A percentile compares a stretch with the other conserved stretches of the same genome.
phyloP scores from a whole-genome alignment of 1,139 yeast genomes.

The Yamadazyma aaseri region DNA sequence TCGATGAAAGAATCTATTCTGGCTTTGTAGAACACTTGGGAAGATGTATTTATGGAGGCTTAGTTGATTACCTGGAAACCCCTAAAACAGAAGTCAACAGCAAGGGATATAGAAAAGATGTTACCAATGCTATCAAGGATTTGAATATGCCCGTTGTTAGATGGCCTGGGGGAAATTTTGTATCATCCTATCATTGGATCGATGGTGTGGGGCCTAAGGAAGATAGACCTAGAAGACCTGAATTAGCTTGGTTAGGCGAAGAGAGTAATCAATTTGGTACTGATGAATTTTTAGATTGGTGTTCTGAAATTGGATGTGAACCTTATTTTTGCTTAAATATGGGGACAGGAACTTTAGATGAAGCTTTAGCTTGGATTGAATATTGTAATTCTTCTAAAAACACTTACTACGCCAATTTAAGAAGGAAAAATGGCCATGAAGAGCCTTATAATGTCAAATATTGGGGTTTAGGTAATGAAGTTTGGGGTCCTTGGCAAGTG shows the following conservation, averaged over 20 bases:
- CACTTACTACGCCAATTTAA: slow-evolving; percentile 24
- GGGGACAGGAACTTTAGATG: slow-evolving; percentile 35
- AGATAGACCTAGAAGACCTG: slow-evolving; percentile 27
- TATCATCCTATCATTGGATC: slow-evolving; percentile 30
- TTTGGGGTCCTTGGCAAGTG: slow-evolving; percentile 36
- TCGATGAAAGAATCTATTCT: slow-evolving; percentile 26
- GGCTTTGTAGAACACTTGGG: slow-evolving; percentile 34
- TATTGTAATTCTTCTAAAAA: slow-evolving; percentile 28
- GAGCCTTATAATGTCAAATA: slow-evolving; percentile 32
- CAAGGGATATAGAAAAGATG: slow-evolving; percentile 27
- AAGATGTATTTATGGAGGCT: slow-evolving; percentile 33
- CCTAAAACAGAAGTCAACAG: slow-evolving; percentile 19
- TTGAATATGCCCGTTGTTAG: slow-evolving; percentile 30
- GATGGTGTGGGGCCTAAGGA: slow-evolving; percentile 32
- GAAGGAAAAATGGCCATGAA: slow-evolving; percentile 29
- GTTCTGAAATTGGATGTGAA: slow-evolving; percentile 23
- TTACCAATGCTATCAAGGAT: slow-evolving; percentile 24
- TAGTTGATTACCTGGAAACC: slow-evolving; percentile 23
- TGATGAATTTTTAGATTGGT: slow-evolving; percentile 33
- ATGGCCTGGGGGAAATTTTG: slow-evolving; percentile 36
- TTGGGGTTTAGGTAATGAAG: slow-evolving; percentile 35
- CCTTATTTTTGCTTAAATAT: slow-evolving; percentile 31
- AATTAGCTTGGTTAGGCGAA: slow-evolving; percentile 30
- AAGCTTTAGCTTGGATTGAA: slow-evolving; percentile 32
- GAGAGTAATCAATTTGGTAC: slow-evolving; percentile 31